Conservation (phyloP, 176 grass and related monocot species). For the Carex pumila region DNA sequence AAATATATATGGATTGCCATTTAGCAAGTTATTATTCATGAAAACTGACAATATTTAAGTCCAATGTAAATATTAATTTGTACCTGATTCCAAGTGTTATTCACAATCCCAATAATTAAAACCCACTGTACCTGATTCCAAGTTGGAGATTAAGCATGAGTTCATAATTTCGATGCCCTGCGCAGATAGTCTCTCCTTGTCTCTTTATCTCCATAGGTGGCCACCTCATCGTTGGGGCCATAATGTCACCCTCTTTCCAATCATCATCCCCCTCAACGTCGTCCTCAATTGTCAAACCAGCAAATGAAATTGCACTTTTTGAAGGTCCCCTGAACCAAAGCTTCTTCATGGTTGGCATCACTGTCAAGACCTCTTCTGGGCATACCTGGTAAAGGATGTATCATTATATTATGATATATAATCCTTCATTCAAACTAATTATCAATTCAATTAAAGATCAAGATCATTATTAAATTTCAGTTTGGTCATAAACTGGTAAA, state of each 20-base stretch:
- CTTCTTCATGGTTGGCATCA: constrained; percentile 17
- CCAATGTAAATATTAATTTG: background rate
- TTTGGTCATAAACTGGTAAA: background rate
- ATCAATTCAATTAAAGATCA: background rate
- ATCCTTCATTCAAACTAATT: background rate
- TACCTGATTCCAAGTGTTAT: constrained; percentile 77
- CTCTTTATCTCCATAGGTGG: constrained; percentile 37
- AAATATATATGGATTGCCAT: background rate
- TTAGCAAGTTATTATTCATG: background rate
- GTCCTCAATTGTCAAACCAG: constrained; percentile 5
- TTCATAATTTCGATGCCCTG: constrained; percentile 86
- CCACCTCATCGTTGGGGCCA: constrained; percentile 41
- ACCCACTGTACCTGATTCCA: constrained; percentile 58
- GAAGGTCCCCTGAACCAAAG: constrained; percentile 18
- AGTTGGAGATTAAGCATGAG: constrained; percentile 98
- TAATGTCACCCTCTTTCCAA: background rate
- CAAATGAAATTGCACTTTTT: constrained; percentile 20
- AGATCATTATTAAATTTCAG: background rate
- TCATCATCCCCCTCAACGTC: constrained; percentile 16
- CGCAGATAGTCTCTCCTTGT: constrained; percentile 82
- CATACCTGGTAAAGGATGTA: background rate
- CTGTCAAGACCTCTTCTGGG: background rate
- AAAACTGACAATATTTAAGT: background rate
- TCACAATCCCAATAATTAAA: too few relatives aligned
- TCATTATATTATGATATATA: background rate